Evolutionary conservation across 352 stramenopile genomes (phyloP).

Genomic region (Globisporangium ultimum): DNA sequence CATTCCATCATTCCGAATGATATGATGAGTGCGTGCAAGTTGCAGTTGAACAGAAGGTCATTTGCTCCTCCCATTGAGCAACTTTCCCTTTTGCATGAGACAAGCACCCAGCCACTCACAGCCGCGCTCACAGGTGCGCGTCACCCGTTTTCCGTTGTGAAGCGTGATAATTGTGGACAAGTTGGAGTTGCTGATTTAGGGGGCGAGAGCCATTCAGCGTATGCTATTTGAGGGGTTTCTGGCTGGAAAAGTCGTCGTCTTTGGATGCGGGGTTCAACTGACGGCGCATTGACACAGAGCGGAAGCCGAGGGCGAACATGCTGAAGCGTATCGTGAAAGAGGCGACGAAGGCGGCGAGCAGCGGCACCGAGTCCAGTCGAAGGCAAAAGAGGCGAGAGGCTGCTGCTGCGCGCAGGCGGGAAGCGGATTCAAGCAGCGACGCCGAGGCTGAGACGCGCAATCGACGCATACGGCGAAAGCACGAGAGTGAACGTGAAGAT

Average conservation of each 20-base stretch:
- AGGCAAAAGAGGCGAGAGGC: background rate
- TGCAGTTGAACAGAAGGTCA: constrained; percentile 17
- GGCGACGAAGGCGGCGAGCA: constrained; percentile 8
- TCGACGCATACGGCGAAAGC: background rate
- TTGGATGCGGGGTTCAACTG: no score
- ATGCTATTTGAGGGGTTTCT: no score
- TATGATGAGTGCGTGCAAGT: constrained; percentile 27
- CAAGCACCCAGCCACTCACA: no score
- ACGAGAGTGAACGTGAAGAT: constrained; percentile 9
- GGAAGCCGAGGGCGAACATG: constrained; percentile 12
- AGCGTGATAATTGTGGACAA: no score
- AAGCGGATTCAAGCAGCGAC: background rate
- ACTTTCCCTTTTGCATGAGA: background rate
- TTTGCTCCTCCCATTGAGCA: constrained; percentile 1
- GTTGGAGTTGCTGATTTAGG: no score
- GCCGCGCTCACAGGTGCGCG: no score
- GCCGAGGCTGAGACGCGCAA: constrained; percentile 4
- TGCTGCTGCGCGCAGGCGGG: background rate
- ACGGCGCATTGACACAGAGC: no score
- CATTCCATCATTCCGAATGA: constrained; percentile 14
- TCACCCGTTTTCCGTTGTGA: no score
- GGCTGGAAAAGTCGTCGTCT: no score
- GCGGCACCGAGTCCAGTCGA: constrained; percentile 4
- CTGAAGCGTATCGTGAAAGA: constrained; percentile 31
- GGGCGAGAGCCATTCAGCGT: no score